Evolutionary conservation across 176 grass and related monocot genomes (phyloP), one percentile per base, ranked within the genome.

Genomic region (Tillandsia leiboldiana): DNA sequence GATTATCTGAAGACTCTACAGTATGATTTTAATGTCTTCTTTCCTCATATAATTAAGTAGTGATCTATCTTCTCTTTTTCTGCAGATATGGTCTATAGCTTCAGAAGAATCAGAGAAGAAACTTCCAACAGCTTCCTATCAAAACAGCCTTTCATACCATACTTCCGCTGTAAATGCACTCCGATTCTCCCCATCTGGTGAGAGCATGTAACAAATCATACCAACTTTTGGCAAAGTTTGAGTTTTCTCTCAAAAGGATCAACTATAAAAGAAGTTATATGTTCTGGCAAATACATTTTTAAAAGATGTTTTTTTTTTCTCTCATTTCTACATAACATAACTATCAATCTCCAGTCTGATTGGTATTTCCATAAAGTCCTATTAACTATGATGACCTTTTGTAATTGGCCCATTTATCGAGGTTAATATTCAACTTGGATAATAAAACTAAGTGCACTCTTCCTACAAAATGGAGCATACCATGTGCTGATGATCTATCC

Each of bases 161-260:
- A 79, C 80, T 72, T 93, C 87, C 24, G 94, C 87, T 49, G 82
- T 99, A 12, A 99, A 99, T 82, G 72, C 84, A 12, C 58, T 99
- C 65, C 94, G 94, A n/a, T 99, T 99, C 82, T 87, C 84, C 28
- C 94, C 87, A 83, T 99, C 94, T 28, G 89, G 94, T 99, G 51
- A 47, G 49, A 67, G 54, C 49, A 18, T 20, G 7, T 29, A 12
- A 12, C n/a, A 20, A 50, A 70, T 51, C 10, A 27, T 53, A 42
- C 1, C 33, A 42, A 42, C 33, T 42, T 42, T 42, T 42, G 7
- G 6, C 33, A 42, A 5, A 42, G 33, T 42, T 42, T 42, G 33
- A 42, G 33, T 42, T 42, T 42, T 42, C 33, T 42, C 33, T 42
- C 33, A 7, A 42, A 42, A 42, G 33, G 33, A 42, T 42, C 33